Evolutionary conservation across 2,329 filamentous ascomycete species (phyloP).

Genomic region (Endocalyx cinctus): DNA sequence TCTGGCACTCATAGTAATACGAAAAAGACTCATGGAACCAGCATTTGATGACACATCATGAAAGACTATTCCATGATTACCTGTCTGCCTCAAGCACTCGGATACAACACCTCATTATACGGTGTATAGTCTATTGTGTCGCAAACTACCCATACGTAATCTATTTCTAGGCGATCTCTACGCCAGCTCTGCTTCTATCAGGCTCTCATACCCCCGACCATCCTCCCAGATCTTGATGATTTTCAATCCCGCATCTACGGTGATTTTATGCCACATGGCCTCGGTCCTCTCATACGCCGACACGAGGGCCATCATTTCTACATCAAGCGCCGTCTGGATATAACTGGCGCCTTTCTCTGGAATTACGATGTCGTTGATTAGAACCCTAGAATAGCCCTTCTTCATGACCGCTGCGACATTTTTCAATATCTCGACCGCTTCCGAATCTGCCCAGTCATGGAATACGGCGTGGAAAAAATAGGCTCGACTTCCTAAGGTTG

Average conservation of each 20-base stretch:
- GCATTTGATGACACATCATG: too few species aligned
- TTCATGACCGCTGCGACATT: constrained; percentile 26
- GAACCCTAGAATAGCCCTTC: constrained; percentile 33
- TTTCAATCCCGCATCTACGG: constrained; percentile 14
- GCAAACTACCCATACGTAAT: too few species aligned
- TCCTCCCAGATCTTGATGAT: constrained; percentile 16
- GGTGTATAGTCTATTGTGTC: too few species aligned
- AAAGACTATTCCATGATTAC: too few species aligned
- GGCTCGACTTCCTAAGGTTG: constrained; percentile 25
- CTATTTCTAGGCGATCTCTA: too few species aligned
- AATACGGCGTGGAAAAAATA: constrained; percentile 31
- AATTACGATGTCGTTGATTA: constrained; percentile 39
- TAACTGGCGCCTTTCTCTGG: constrained; percentile 28
- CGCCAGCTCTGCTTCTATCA: constrained; percentile 19
- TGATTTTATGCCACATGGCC: constrained; percentile 12
- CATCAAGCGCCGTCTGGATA: constrained; percentile 14
- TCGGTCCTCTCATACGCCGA: constrained; percentile 17
- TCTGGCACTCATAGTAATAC: too few species aligned
- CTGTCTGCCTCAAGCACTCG: too few species aligned
- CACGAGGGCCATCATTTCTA: constrained; percentile 15
- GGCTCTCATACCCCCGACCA: constrained; percentile 10
- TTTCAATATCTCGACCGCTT: constrained; percentile 26
- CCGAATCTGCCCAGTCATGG: constrained; percentile 35
- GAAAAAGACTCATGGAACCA: too few species aligned
- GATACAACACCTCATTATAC: too few species aligned